Conservation (phyloP, 768 basidiomycete genomes). For the Leccinum variicolor region DNA sequence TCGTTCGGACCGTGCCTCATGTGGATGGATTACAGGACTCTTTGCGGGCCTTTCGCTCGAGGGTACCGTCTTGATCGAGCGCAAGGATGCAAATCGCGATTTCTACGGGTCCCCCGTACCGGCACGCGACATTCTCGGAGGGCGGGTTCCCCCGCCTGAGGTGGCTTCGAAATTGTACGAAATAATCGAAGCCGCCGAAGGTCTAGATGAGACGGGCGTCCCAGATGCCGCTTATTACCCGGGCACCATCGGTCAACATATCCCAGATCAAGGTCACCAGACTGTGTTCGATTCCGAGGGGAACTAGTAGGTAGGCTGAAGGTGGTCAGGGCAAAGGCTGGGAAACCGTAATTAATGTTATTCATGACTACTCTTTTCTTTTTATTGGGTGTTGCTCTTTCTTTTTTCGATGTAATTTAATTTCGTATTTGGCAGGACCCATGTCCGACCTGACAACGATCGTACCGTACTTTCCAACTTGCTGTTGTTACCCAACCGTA, state of each 20-base stretch:
- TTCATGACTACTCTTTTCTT: neutral
- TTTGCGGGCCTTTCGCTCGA: constrained; percentile 95
- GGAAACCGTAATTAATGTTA: neutral
- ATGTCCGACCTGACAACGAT: neutral
- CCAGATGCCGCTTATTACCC: constrained; percentile 83
- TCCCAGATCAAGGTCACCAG: constrained; percentile 41
- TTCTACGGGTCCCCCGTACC: constrained; percentile 94
- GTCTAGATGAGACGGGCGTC: constrained; percentile 79
- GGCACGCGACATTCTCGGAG: constrained; percentile 86
- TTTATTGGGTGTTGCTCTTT: neutral
- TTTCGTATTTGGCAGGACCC: neutral
- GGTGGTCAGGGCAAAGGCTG: neutral
- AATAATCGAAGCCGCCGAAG: constrained; percentile 94
- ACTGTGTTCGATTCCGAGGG: constrained; percentile 80
- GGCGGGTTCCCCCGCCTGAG: constrained; percentile 95
- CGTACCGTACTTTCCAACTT: neutral
- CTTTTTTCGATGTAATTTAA: constrained; percentile 1
- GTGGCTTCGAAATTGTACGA: constrained; percentile 91
- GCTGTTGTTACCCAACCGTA: neutral
- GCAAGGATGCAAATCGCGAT: constrained; percentile 93
- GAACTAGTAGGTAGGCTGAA: constrained; percentile 16
- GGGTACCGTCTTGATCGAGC: constrained; percentile 90
- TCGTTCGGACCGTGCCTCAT: neutral
- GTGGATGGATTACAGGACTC: constrained; percentile 52
- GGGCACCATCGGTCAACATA: constrained; percentile 54